Evolutionary conservation across 306 rosid genomes (phyloP), one percentile per base, ranked within the genome.

Genomic region (Citrullus colocynthis): DNA sequence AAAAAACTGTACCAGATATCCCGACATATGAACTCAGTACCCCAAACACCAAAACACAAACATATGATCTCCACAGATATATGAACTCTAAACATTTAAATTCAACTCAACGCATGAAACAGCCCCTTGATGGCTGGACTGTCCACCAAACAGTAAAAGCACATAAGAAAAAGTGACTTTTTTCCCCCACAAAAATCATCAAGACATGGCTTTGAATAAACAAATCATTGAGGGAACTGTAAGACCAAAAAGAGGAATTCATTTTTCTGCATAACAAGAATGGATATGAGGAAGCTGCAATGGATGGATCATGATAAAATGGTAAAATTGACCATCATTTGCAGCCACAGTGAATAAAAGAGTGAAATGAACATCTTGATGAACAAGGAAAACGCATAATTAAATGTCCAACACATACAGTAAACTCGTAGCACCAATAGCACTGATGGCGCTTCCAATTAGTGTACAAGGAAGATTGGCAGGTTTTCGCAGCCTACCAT

Each of bases 401-500:
- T 71, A 45, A 71, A 44, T 48, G 58, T 48, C 41, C 58, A 48
- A 48, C 76, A 71, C 76, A 71, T 48, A 48, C 59, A 71, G 41
- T 28, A 45, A 48, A 44, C 42, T 41, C 58, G 42, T 44, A 28
- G 21, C 58, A 48, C 41, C 36, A 21, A 42, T 37, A 9, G 9
- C 8, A 24, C 17, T 2, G 66, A 36, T 63, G 58, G 76, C 7
- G 59, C 58, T 71, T 42, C 59, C 76, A 48, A 71, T 48, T 71
- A 71, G 76, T 45, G 76, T 71, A 24, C 74, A 67, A 67, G 55
- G 74, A 71, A 48, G 76, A 71, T 24, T 3, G 9, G 41, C 58
- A 71, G 41, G 76, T 28, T 12, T 71, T 71, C 3, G 58, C 58
- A 71, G 59, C 58, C 76, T 48, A 48, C 58, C 41, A 48, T 21